Base-by-base conservation (phyloP, 225 moss, liverwort and hornwort genomes). In the Physcomitrellopsis africana region DNA sequence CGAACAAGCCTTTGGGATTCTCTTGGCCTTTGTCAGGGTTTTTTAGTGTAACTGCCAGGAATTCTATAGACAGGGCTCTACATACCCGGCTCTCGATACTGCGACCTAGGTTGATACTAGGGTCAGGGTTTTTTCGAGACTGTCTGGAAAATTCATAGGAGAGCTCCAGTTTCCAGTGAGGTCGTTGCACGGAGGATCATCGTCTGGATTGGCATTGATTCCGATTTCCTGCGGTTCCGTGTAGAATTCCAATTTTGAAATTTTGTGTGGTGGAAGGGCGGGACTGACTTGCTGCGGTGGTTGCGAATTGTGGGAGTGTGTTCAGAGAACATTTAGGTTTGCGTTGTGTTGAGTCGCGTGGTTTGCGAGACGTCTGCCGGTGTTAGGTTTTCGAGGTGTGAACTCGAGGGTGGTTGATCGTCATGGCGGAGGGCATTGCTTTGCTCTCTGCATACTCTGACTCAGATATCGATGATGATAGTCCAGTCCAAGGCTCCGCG, bases 391-490 rank as follows among this genome's bases (percentile, higher is more conserved):
- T 37, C 0, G 72, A 13, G 67, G 14, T 72, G 60, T 61, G 54
- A 46, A 70, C 37, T 52, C 54, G 11, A 75, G 22, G 59, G 43
- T 44, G 51, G 3, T 62, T 27, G 3, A 63, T 68, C 67, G 76
- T 77, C 60, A 94, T 91, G 81, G 92, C 89, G 44, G 94, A 94
- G 81, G 96, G 96, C 82, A 97, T 97, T 73, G 96, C 94, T 1
- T 79, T 97, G 84, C 91, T 94, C 46, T 89, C 89, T 51, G 91
- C 79, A 47, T 94, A 94, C 70, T 91, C 88, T 16, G 96, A 90
- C 43, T 88, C 86, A 2, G 94, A 97, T 47, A 80, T 77, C 45
- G 86, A 89, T 24, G 94, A 94, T 32, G 83, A 72, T 67, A 83
- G 76, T 68, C 83, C 83, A 10, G 51, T 63, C 68, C 63, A 74